Percentiles rank a stretch among this genome's conserved stretches.
Conservation (phyloP, 305 asterid genomes). For the Caryopteris hybrid region DNA sequence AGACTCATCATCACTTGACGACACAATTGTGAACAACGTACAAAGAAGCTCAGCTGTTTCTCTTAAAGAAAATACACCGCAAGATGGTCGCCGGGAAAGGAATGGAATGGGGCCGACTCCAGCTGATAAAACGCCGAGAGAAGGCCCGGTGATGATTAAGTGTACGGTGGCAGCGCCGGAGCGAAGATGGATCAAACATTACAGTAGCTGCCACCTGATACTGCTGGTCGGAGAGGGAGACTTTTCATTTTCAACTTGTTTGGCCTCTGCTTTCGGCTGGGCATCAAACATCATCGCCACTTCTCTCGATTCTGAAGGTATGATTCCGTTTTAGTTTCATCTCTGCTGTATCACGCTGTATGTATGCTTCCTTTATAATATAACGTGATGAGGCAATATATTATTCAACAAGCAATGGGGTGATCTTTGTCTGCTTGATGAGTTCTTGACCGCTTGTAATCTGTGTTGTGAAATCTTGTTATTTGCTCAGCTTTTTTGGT, state of each 20-base stretch:
- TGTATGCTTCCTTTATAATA: no score
- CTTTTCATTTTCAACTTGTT: slow-evolving; percentile 33
- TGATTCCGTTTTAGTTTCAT: no score
- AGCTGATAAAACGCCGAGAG: background rate
- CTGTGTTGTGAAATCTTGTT: no score
- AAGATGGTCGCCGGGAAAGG: background rate
- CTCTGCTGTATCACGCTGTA: no score
- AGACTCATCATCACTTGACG: background rate
- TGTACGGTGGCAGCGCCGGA: background rate
- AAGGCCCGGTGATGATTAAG: background rate
- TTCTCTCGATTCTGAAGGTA: slow-evolving; percentile 33
- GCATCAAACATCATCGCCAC: slow-evolving; percentile 35
- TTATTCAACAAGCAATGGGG: no score
- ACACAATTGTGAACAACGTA: background rate
- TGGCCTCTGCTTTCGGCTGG: slow-evolving; percentile 27
- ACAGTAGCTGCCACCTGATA: slow-evolving; percentile 31
- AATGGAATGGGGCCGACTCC: background rate
- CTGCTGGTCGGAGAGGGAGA: slow-evolving; percentile 47
- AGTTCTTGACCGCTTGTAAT: no score
- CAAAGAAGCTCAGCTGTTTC: background rate
- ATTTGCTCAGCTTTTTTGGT: slow-evolving; percentile 28
- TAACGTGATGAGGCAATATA: no score
- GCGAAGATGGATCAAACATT: slow-evolving; percentile 23
- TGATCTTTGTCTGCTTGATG: no score
- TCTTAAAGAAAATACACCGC: background rate